Base-by-base conservation (phyloP, 1,284 basidiomycete species). In the Limonomyces culmigenus region DNA sequence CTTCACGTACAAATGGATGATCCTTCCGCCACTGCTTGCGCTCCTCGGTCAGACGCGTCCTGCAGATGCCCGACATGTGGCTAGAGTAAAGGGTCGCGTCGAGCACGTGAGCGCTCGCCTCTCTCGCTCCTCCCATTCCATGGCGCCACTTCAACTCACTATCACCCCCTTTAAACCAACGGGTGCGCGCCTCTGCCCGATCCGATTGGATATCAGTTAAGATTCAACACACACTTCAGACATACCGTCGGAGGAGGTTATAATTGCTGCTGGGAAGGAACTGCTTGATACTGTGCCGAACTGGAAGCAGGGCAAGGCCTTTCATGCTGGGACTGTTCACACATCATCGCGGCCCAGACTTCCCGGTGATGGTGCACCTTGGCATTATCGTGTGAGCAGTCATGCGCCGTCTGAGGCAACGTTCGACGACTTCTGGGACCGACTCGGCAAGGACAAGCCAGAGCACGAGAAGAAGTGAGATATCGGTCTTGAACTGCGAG, bases 1-100 rank as follows among this genome's bases (percentile, higher is more conserved):
- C 15, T 8, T 4, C 29, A 74, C 89, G 57, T 58, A 97, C 93
- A 50, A 95, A 97, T 34, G 95, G 95, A 59, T 98, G 95, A 50
- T 99, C 95, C 56, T 93, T 97, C 43, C 95, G 64, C 95, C 95
- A 99, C 50, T 95, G 88, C 61, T 98, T 98, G 50, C 95, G 76
- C 60, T 99, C 95, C 59, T 98, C 95, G 23, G 91, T 74, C 14
- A 95, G 67, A 48, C 89, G 74, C 29, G 79, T 74, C 51, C 85
- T 69, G 54, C 87, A 80, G 47, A 91, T 78, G 42, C 84, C 72
- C 43, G 85, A 73, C 86, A 88, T 74, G 32, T n/a, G n/a, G n/a
- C n/a, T n/a, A n/a, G n/a, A n/a, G n/a, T n/a, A n/a, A n/a, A n/a
- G n/a, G n/a, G n/a, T n/a, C n/a, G n/a, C n/a, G n/a, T n/a, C n/a